These are phyloP conservation scores for Alloascoidea africana DNA, from an alignment of 805 yeast species.

Conservation along the genomic window DNA sequence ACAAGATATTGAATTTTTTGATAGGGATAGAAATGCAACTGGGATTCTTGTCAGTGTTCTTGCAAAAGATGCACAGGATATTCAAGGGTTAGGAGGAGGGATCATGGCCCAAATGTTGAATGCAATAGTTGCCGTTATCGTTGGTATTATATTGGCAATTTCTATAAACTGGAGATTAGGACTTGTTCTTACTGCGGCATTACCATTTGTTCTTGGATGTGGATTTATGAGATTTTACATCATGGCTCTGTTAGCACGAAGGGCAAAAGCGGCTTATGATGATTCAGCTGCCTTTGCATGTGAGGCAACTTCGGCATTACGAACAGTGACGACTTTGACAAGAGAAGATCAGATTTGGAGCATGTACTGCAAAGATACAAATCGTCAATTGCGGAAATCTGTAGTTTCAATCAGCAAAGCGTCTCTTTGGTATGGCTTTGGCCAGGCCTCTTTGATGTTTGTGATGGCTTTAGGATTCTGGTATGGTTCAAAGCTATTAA, in stretches of 20 bases:
- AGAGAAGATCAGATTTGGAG: slow-evolving; percentile 22
- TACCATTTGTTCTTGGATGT: slow-evolving; percentile 21
- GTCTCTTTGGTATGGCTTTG: slow-evolving; percentile 20
- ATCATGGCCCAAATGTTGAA: slow-evolving; percentile 14
- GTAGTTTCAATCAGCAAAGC: slow-evolving; percentile 14
- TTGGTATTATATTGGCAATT: slow-evolving; percentile 22
- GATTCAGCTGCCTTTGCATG: slow-evolving; percentile 25
- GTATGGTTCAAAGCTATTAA: slow-evolving; percentile 2
- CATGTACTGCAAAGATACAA: slow-evolving; percentile 14
- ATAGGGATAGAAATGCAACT: slow-evolving; percentile 12
- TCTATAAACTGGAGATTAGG: slow-evolving; percentile 24
- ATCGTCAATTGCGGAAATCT: slow-evolving; percentile 8
- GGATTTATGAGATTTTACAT: slow-evolving; percentile 22
- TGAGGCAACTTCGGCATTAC: slow-evolving; percentile 22
- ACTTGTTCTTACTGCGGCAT: slow-evolving; percentile 21
- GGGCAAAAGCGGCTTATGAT: slow-evolving; percentile 21
- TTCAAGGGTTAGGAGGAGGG: slow-evolving; percentile 14
- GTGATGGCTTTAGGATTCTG: slow-evolving; percentile 3
- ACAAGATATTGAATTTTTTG: slow-evolving; percentile 15
- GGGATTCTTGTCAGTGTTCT: slow-evolving; percentile 13
- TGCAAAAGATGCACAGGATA: slow-evolving; percentile 14
- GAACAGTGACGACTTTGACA: slow-evolving; percentile 25
- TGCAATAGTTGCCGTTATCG: slow-evolving; percentile 20
- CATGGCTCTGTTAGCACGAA: slow-evolving; percentile 17
- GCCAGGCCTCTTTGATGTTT: background rate